Evolutionary conservation across 2,329 filamentous ascomycete species (phyloP).

Genomic region (Penicillium hesseltinei): DNA sequence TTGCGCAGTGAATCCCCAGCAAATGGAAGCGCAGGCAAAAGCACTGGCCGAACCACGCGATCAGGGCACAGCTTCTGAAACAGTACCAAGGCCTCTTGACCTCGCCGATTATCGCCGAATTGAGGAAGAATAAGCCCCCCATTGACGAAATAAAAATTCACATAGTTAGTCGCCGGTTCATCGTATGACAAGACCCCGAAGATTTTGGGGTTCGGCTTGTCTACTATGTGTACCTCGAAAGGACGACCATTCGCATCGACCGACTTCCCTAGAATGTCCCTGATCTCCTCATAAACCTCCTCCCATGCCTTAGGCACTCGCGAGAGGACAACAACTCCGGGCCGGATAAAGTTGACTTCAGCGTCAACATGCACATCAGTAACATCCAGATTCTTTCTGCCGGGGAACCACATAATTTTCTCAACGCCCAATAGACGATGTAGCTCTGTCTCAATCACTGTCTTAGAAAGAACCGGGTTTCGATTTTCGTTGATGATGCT

Average conservation of each 20-base stretch:
- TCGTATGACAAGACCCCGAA: constrained; percentile 9
- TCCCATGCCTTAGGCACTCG: constrained; percentile 15
- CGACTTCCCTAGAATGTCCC: constrained; percentile 8
- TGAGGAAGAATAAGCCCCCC: constrained; percentile 28
- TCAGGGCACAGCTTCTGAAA: constrained; percentile 25
- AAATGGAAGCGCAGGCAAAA: constrained; percentile 24
- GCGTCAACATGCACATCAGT: constrained; percentile 31
- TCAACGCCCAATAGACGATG: constrained; percentile 23
- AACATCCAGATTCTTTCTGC: constrained; percentile 25
- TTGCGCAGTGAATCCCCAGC: constrained; percentile 32
- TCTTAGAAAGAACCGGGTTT: constrained; percentile 22
- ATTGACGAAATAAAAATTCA: constrained; percentile 34
- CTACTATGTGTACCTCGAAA: constrained; percentile 22
- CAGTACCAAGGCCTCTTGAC: constrained; percentile 20
- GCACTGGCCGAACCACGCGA: constrained; percentile 21
- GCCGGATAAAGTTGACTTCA: constrained; percentile 18
- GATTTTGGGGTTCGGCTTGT: constrained; percentile 23
- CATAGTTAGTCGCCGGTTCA: constrained; percentile 27
- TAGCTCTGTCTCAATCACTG: constrained; percentile 25
- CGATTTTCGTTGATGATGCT: constrained; percentile 31
- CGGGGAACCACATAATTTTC: constrained; percentile 32
- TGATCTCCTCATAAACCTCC: constrained; percentile 23
- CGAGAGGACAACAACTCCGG: constrained; percentile 26
- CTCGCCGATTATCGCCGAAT: constrained; percentile 25
- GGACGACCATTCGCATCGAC: constrained; percentile 25